Evolutionary conservation across 148 eudicot species (phyloP), one percentile per base, ranked within the genome.

Genomic region (Amaranthus cruentus): DNA sequence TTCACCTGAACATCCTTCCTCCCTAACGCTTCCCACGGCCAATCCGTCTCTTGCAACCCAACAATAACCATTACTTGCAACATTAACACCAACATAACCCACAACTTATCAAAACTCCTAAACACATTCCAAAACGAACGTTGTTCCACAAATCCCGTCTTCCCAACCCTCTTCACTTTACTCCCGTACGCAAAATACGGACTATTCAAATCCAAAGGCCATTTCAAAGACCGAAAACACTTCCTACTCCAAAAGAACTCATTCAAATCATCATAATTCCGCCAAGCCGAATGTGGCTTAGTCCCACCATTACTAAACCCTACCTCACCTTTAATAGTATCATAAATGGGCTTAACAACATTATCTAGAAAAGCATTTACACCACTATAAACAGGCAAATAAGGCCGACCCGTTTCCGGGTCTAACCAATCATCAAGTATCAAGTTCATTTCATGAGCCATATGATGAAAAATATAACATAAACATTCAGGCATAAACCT

Each of bases 61-160:
- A 91, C 87, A 76, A 94, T 87, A 53, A 90, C 75, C 70, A 90
- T 84, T 1, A 89, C 97, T 66, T 94, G 98, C 55, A 91, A 76
- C 71, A 84, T 82, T 83, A 94, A 71, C 21, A 94, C 66, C 74
- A 94, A 69, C 78, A 94, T 6, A 43, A 94, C 84, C 98, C 98
- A 94, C 60, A 94, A 54, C 80, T 90, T 78, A 85, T 94, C 98
- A 44, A 94, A 94, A 84, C 93, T 88, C 86, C 98, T 60, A 76
- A 83, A 94, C 73, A 91, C 78, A 75, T 94, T 94, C 98, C 98
- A 94, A 80, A 89, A 94, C 4, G 98, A 88, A 77, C 98, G 59
- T 72, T 94, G 98, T 82, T 94, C 98, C 5, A 94, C 98, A 73
- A 89, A 94, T 64, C 98, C 98, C 0, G 98, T 94, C 78, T 94